These are phyloP conservation scores for Ballota nigra DNA, from an alignment of 257 asterid genomes.

Conservation along the genomic window DNA sequence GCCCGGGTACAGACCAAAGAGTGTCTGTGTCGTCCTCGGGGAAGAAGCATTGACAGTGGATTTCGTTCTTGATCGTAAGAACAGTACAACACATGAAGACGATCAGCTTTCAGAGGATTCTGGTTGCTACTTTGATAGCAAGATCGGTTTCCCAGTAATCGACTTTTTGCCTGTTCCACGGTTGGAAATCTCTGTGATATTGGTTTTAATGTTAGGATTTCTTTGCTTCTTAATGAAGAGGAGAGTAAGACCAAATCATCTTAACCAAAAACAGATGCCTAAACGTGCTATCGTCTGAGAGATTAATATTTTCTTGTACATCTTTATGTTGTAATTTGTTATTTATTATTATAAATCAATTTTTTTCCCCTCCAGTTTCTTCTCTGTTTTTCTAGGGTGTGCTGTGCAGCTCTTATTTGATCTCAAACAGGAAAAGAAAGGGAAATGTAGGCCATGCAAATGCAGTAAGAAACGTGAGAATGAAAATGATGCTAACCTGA, in stretches of 20 bases:
- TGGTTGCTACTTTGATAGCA: conserved; percentile 42
- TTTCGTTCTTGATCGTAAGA: conserved; percentile 65
- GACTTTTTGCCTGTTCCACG: conserved; percentile 44
- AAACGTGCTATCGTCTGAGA: conserved; percentile 48
- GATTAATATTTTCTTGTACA: neutral
- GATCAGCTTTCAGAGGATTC: conserved; percentile 32
- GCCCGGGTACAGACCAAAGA: conserved; percentile 67
- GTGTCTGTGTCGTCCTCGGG: conserved; percentile 48
- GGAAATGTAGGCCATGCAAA: too few species aligned
- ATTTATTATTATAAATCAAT: neutral
- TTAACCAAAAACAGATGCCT: conserved; percentile 44
- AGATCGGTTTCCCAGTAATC: conserved; percentile 15
- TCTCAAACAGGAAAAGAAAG: neutral
- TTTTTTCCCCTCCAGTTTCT: neutral
- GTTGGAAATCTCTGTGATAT: conserved; percentile 38
- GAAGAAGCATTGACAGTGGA: conserved; percentile 59
- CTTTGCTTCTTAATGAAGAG: conserved; percentile 67
- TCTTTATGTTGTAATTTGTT: neutral
- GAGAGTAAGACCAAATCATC: conserved; percentile 39
- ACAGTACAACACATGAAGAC: conserved; percentile 18
- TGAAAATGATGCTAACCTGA: neutral
- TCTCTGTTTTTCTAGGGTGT: neutral
- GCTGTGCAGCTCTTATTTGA: neutral
- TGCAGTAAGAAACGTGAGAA: too few species aligned
- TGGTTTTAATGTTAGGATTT: conserved; percentile 47